Base-by-base conservation (phyloP, 2,329 filamentous ascomycete genomes). In the Fusarium odoratissimum region DNA sequence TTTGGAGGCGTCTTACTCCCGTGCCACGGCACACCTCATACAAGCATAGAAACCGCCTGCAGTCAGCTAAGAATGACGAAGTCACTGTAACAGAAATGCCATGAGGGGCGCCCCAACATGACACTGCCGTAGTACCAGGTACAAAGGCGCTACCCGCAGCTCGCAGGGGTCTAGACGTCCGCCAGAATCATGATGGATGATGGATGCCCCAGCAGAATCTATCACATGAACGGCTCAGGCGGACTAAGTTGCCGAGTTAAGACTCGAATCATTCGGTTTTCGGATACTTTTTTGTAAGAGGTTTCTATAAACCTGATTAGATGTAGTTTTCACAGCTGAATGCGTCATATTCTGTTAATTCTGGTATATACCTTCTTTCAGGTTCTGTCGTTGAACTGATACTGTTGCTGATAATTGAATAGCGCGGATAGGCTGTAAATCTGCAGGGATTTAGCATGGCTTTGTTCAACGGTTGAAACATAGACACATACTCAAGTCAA, bases 201-300 rank as follows among this genome's bases (percentile, higher is more conserved):
- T 55, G 58, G 62, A 60, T 37, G 61, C 66, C 70, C 71, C 70
- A 67, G 61, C 70, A 59, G 62, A 71, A 73, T 73, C 58, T 58
- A 73, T 73, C 71, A 73, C 71, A 73, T 73, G 69, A 54, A 72
- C 64, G 62, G 52, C 42, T 65, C 69, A 57, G 45, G 42, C 54
- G 57, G 68, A 62, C 68, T 57, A 48, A 58, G 61, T 71, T 59
- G 40, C 67, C 67, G 67, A 63, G 51, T 71, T 52, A 38, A 56
- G 55, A 56, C 48, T 60, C 45, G 28, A 70, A 51, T 61, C 60
- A 31, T 61, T 70, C 67, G 48, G 55, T 38, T 67, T 56, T 51
- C n/a, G 30, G 35, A 37, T 28, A 19, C 14, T 12, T 35, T 49
- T 37, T 28, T 49, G 31, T 30, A 49, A 58, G 19, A n/a, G 12